Conservation (phyloP, 352 stramenopile genomes). For the Globisporangium solare region DNA sequence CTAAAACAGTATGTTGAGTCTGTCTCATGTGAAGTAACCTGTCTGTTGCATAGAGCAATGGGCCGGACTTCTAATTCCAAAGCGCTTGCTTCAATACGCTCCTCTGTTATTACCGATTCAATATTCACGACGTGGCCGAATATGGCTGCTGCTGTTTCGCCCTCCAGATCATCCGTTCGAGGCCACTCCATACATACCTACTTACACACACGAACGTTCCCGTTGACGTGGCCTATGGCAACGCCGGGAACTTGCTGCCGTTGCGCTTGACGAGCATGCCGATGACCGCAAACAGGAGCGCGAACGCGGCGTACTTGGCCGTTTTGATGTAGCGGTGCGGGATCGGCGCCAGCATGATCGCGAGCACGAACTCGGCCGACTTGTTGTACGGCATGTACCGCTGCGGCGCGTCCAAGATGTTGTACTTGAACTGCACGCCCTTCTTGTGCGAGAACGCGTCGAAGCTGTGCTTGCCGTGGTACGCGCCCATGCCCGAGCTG, state of each 20-base stretch:
- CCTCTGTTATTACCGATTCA: no score
- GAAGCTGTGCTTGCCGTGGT: constrained; percentile 82
- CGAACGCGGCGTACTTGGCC: constrained; percentile 26
- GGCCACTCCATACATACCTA: not conserved
- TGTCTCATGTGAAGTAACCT: no score
- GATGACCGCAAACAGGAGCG: constrained; percentile 21
- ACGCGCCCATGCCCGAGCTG: constrained; percentile 71
- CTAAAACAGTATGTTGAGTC: no score
- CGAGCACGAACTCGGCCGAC: constrained; percentile 16
- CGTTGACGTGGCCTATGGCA: not conserved
- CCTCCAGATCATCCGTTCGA: no score
- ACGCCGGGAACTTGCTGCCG: not conserved
- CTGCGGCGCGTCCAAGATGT: constrained; percentile 45
- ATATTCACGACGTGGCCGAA: no score
- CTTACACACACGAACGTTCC: not conserved
- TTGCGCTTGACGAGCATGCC: constrained; percentile 19
- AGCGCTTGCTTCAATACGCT: no score
- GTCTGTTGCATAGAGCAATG: no score
- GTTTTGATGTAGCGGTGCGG: constrained; percentile 26
- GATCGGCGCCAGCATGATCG: constrained; percentile 29
- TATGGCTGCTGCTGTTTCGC: no score
- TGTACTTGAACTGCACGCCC: constrained; percentile 48
- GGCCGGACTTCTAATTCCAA: no score
- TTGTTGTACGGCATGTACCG: constrained; percentile 64
- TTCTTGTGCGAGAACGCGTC: constrained; percentile 74